Evolutionary conservation across 2,329 filamentous ascomycete genomes (phyloP), one percentile per base, ranked within the genome.

Genomic region (Salinomyces thailandicus): DNA sequence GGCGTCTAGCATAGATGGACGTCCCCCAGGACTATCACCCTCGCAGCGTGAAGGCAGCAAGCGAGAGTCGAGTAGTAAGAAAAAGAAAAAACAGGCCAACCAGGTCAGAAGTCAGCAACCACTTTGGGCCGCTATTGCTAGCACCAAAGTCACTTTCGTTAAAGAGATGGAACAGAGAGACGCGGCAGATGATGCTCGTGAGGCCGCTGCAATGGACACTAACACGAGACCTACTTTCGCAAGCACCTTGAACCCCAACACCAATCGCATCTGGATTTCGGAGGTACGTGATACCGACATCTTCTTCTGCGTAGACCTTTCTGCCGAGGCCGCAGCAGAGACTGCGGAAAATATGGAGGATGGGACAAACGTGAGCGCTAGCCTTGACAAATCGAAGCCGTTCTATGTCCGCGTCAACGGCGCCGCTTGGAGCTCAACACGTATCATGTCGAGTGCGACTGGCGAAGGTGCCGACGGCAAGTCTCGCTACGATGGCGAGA

Each of bases 101-200:
- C 84, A 91, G 61, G 85, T 93, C 48, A 74, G 87, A 60, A 84
- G 85, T 58, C 79, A 85, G 55, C 87, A 95, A 63, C 87, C 87
- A 33, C 75, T 95, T 47, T 95, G 87, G 87, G 85, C 87, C 46
- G 87, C 87, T 32, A 74, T 95, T 50, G 87, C 87, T 35, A 94
- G 85, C 64, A 94, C 87, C 55, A 95, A 95, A 70, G 87, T 95
- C 58, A 89, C 91, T 51, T 85, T 94, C 63, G 79, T 93, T 55
- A 91, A 93, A 65, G 87, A 62, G 66, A 73, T 69, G 59, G 68
- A 71, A 62, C 75, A 93, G 57, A 89, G 83, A 47, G 78, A 83
- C 57, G 77, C 79, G 39, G 73, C 80, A 42, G 75, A 75, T 37
- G 82, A 86, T 62, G 80, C 78, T 34, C 76, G 74, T 19, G 80